Evolutionary conservation across 73 alveolate genomes (phyloP).

Genomic region (Paramecium pentaurelia): DNA sequence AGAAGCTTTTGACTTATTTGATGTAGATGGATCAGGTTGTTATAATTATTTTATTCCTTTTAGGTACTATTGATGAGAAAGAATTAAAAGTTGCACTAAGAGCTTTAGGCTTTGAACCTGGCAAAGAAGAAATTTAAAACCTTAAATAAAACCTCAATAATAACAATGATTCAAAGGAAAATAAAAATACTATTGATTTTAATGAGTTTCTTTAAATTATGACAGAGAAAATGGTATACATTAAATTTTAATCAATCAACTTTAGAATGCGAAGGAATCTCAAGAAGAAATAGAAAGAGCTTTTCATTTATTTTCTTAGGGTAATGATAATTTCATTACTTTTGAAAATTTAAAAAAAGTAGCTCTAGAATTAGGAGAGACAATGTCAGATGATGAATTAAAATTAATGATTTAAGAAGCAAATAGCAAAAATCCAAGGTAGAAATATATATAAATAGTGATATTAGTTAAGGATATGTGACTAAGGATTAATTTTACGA

Average conservation of each 20-base stretch:
- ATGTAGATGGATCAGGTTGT: conserved; percentile 67
- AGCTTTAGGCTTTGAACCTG: conserved; percentile 94
- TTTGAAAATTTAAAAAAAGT: conserved; percentile 86
- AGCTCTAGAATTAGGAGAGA: conserved; percentile 91
- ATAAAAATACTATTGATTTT: conserved; percentile 88
- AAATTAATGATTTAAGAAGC: conserved; percentile 94
- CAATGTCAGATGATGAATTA: conserved; percentile 94
- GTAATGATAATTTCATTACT: conserved; percentile 70
- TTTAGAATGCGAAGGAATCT: conserved; percentile 82
- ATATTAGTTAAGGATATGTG: conserved; percentile 39
- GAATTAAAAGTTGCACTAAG: conserved; percentile 90
- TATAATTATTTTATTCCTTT: neutral
- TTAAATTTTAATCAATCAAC: neutral
- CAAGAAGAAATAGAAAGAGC: conserved; percentile 86
- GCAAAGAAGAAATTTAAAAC: conserved; percentile 88
- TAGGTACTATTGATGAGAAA: conserved; percentile 91
- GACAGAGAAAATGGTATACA: conserved; percentile 86
- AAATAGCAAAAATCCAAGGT: conserved; percentile 49
- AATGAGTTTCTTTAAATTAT: conserved; percentile 91
- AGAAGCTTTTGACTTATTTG: conserved; percentile 73
- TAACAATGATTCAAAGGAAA: conserved; percentile 86
- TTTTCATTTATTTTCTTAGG: conserved; percentile 67
- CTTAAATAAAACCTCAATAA: conserved; percentile 77
- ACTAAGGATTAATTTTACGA: conserved; percentile 53
- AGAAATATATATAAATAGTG: neutral